A percentile compares a stretch with the other conserved stretches of the same genome.
Evolutionary conservation across 192 early-diverging fungal species (phyloP).

Genomic region (Backusella sp.): DNA sequence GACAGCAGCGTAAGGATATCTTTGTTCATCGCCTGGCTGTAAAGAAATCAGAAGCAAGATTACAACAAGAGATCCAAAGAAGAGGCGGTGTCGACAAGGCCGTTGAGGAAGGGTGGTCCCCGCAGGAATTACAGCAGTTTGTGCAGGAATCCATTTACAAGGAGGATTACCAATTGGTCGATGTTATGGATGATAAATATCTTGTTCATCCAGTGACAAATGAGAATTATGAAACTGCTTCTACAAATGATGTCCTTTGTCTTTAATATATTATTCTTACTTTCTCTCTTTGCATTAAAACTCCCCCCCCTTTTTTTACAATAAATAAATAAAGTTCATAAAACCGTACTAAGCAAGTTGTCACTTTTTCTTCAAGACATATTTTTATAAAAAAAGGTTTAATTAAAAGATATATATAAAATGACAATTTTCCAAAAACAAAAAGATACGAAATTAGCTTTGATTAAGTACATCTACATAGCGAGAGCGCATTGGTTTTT

Average conservation of each 20-base stretch:
- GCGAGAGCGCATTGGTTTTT: constrained; percentile 39
- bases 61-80: constrained; percentile 38
- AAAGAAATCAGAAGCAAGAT: constrained; percentile 45
- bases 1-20: constrained; percentile 60
- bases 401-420: background rate
- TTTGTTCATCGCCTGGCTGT: constrained; percentile 61
- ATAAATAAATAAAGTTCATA: no score
- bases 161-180: constrained; percentile 22
- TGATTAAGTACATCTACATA: constrained; percentile 54
- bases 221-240: background rate
- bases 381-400: background rate
- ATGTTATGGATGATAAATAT: constrained; percentile 1
- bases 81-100: constrained; percentile 21
- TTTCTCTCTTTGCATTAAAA: background rate
- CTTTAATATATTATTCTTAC: background rate
- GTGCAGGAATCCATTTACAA: constrained; percentile 12
- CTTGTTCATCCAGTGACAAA: background rate
- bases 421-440: background rate
- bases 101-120: constrained; percentile 20
- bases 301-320: no score
- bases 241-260: background rate
- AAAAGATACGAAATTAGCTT: background rate
- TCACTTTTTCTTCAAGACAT: background rate
- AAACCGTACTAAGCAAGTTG: no score
- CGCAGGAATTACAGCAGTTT: constrained; percentile 26